Evolutionary conservation across 202 grass and related monocot species (phyloP).

Genomic region (Miscanthus sacchariflorus): DNA sequence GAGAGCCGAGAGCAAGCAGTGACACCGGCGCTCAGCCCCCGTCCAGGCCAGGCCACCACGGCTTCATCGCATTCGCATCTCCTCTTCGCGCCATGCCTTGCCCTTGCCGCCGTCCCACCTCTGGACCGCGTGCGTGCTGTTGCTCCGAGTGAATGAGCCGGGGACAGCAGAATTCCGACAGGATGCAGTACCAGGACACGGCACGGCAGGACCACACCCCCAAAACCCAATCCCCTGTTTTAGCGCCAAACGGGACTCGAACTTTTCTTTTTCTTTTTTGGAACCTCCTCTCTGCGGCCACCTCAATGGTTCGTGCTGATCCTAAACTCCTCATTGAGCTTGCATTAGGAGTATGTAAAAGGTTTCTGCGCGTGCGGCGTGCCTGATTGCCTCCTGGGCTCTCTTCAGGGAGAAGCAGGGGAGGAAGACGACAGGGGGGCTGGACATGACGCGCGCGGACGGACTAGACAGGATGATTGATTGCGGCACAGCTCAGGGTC

Average conservation of each 20-base stretch:
- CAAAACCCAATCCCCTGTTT: background rate
- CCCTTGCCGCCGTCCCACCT: background rate
- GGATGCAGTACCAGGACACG: background rate
- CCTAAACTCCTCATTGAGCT: background rate
- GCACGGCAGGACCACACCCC: background rate
- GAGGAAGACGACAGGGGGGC: background rate
- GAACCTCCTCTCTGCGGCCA: no score
- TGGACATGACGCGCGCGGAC: background rate
- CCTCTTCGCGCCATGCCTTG: background rate
- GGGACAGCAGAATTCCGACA: conserved; percentile 40
- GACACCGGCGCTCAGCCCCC: background rate
- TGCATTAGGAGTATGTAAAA: background rate
- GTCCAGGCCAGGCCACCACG: no score
- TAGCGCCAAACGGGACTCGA: background rate
- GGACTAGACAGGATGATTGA: background rate
- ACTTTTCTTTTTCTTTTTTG: background rate
- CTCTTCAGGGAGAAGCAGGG: background rate
- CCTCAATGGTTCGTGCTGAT: background rate
- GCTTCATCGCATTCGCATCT: background rate
- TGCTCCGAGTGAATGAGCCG: background rate
- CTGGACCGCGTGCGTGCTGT: background rate
- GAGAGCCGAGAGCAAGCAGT: background rate
- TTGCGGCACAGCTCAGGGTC: conserved; percentile 7
- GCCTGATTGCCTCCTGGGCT: no score
- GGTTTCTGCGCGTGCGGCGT: background rate